Evolutionary conservation across 305 asterid genomes (phyloP), one percentile per base, ranked within the genome.

Genomic region (Plantago lanceolata): DNA sequence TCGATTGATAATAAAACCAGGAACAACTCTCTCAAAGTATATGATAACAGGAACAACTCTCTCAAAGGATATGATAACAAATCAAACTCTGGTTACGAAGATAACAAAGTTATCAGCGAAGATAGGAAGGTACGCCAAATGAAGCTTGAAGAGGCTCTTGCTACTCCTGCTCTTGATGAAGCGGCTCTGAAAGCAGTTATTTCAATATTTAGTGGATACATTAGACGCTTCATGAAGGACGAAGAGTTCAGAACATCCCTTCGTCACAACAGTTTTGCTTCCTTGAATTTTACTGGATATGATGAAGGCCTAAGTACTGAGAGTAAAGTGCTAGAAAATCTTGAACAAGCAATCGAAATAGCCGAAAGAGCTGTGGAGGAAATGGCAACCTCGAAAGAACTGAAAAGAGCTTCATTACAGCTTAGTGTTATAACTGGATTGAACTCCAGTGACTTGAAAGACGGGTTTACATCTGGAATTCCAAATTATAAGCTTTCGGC

Each of bases 371-470:
- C 86, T 33, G 83, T 76, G 2, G 90, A 83, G 70, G 84, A 80
- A 58, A 68, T 57, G 21, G 74, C 77, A 31, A 72, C 70, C 54
- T 53, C 75, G 18, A 83, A 78, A 71, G 94, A 83, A 59, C 59
- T 89, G 84, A 89, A 82, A 59, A 83, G 76, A 68, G 94, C 96
- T 57, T 81, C 94, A n/a, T 56, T 89, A 28, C 88, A 82, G 82
- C 95, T 87, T 29, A 89, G 97, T 77, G 92, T 89, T 8, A 85
- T 89, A 47, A 84, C 97, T 2, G 97, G 97, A n/a, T 57, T 89
- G 61, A 87, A 75, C 70, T 73, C 85, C 19, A 73, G 59, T 45
- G 89, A 81, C 58, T 60, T 83, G 69, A 87, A 72, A 65, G 79
- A 77, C 29, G 83, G 81, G 58, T 77, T 62, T 70, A 85, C 95